Evolutionary conservation across 2,329 filamentous ascomycete species (phyloP), one percentile per base, ranked within the genome.

Genomic region (Blastomyces emzantsi): DNA sequence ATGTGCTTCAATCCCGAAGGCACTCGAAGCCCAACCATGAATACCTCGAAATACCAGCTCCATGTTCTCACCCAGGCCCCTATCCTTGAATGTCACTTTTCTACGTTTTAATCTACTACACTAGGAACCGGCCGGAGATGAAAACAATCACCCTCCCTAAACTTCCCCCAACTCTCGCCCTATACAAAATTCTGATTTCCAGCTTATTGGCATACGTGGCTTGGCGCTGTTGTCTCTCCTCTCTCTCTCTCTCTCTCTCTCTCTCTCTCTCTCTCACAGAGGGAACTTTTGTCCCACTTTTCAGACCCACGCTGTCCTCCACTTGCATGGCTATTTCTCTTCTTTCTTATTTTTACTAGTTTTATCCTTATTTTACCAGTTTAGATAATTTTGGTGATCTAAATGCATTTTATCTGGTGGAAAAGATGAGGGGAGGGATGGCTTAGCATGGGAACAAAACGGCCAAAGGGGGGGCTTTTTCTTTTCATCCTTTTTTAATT

Each of bases 211-310:
- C 22, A 49, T 49, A 25, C 25, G 17, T 54, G 51, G 30, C 22
- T 11, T 60, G 17, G 28, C 43, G 15, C 22, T 13, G 7, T 25
- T 36, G 30, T 63, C 39, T 63, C 43, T 45, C 39, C 39, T 51
- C 43, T 62, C 54, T 36, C 25, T 63, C 22, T 51, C 22, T 25
- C 47, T 51, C 22, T 25, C 47, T 63, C 39, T 63, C 43, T 45
- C 39, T n/a, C 39, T 51, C 43, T 62, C 54, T 36, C 25, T 63
- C 22, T 51, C 22, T 25, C 47, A n/a, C n/a, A n/a, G n/a, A 60
- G 49, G 41, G 36, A 19, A 22, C 49, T 19, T 49, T 49, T 41
- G 11, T 30, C 25, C 49, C 49, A 2, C 7, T 17, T 25, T 30
- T 30, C 49, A 47, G 19, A 47, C 7, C 45, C 8, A n/a, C 30